Conservation (phyloP, 805 yeast genomes). For the Kuraishia piskuri region DNA sequence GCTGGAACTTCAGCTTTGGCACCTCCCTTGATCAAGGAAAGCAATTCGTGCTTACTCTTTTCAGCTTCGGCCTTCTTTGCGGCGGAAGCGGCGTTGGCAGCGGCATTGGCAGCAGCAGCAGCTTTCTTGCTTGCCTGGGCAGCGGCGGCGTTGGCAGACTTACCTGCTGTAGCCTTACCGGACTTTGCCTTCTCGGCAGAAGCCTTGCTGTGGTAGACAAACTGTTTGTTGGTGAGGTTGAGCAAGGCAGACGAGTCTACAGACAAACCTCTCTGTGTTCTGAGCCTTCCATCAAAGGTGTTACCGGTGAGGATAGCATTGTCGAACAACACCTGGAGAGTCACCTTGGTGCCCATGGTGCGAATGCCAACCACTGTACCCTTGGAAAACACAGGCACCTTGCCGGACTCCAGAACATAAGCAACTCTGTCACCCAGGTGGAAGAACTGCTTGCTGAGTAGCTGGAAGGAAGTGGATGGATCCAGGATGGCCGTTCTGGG, state of each 20-base stretch:
- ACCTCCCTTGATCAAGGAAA: conserved; percentile 31
- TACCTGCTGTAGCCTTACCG: conserved; percentile 4
- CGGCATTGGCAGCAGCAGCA: conserved; percentile 10
- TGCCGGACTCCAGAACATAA: conserved; percentile 79
- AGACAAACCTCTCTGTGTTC: conserved; percentile 73
- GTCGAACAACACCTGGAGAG: conserved; percentile 79
- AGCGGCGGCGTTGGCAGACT: conserved; percentile 11
- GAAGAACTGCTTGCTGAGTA: conserved; percentile 68
- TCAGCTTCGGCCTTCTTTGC: conserved; percentile 19
- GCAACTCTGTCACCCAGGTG: conserved; percentile 84
- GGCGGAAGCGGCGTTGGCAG: conserved; percentile 11
- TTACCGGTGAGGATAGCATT: conserved; percentile 75
- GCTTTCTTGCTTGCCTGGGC: conserved; percentile 7
- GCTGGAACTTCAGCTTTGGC: neutral
- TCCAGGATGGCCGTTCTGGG: conserved; percentile 78
- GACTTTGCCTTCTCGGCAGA: conserved; percentile 31
- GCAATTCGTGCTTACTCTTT: conserved; percentile 31
- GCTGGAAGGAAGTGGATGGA: conserved; percentile 63
- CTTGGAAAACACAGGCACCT: conserved; percentile 76
- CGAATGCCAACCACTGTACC: conserved; percentile 79
- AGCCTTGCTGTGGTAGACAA: conserved; percentile 67
- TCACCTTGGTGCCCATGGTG: conserved; percentile 50
- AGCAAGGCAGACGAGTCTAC: conserved; percentile 76
- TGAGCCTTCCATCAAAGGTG: conserved; percentile 67
- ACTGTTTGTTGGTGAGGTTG: conserved; percentile 68